phyloP scores from a whole-genome alignment of 805 yeast genomes.

The Metschnikowia rubicola region DNA sequence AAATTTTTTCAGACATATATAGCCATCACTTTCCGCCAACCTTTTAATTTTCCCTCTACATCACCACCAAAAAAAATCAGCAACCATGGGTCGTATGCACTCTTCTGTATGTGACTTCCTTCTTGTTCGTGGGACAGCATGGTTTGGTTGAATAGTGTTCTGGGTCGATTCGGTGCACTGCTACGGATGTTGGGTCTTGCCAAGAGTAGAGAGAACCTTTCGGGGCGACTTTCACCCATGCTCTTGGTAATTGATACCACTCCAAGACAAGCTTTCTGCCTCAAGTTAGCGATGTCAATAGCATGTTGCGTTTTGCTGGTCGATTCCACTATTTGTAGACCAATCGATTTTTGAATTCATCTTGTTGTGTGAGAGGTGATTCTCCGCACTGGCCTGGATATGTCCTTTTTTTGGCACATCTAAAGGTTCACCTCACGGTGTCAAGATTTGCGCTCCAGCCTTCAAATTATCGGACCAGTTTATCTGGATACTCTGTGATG shows the following conservation, averaged over 20 bases:
- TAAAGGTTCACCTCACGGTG: neutral
- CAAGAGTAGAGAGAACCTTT: constrained; percentile 24
- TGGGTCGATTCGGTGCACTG: constrained; percentile 25
- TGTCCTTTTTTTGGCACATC: neutral
- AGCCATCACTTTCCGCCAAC: neutral
- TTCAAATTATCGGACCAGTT: constrained; percentile 3
- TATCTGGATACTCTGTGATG: constrained; percentile 6
- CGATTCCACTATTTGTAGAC: constrained; percentile 48
- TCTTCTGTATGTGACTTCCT: constrained; percentile 73
- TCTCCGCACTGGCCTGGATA: neutral
- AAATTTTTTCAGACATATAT: constrained; percentile 23
- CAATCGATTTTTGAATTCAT: constrained; percentile 2
- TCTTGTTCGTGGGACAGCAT: constrained; percentile 10
- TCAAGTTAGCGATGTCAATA: neutral
- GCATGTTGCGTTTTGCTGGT: constrained; percentile 34
- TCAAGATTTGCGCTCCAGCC: neutral
- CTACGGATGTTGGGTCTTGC: constrained; percentile 25
- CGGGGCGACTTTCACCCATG: constrained; percentile 12
- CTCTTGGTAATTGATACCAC: constrained; percentile 26
- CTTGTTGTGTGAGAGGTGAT: constrained; percentile 9
- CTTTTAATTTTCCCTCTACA: constrained; percentile 4
- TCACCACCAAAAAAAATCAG: constrained; percentile 34
- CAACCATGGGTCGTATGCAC: constrained; percentile 99
- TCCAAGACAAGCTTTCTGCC: neutral
- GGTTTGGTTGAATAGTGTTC: constrained; percentile 23